Evolutionary conservation across 2,329 filamentous ascomycete genomes (phyloP), one percentile per base, ranked within the genome.

Genomic region (Orbilia javanica): DNA sequence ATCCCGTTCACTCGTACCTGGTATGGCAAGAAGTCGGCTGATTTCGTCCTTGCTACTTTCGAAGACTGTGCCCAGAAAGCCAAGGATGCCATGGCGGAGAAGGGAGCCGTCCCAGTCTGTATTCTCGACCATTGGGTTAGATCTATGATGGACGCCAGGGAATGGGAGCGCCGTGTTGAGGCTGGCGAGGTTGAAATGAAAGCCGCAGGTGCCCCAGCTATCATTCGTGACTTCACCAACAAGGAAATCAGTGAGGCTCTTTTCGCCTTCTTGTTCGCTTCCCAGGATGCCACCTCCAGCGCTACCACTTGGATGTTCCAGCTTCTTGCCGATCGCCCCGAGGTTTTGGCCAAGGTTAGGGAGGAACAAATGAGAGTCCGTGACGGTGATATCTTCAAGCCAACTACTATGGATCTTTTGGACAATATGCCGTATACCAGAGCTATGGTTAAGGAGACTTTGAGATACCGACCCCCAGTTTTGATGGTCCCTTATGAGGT

Each of bases 71-170:
- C 95, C 55, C 93, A 93, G 79, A 97, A 97, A 88, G 92, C 92
- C 85, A 97, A 96, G 87, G 91, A 93, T 79, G 91, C 93, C 81
- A 96, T 98, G 92, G 90, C 91, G 82, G 91, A 93, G 68, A 31
- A 48, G 7, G 95, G 94, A 82, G 94, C 93, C 80, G 90, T 95
- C 74, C 86, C 95, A 72, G 91, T 90, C 80, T 98, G 95, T 84
- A 97, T 97, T 85, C 93, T 98, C 90, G 96, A 99, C 84, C 92
- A 90, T 76, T 99, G 96, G 96, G 87, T 98, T 82, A 90, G 92
- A 86, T 88, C 90, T 80, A 97, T 97, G 89, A 88, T 96, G 81
- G 90, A 96, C 73, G 97, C 93, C 3, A 90, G 93, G 83, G 88
- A 87, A 79, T 97, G 95, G 88, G 90, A 91, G 76, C 90, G 94